Base-by-base conservation (phyloP, 495 filamentous ascomycete species). In the Penicillium fimorum region DNA sequence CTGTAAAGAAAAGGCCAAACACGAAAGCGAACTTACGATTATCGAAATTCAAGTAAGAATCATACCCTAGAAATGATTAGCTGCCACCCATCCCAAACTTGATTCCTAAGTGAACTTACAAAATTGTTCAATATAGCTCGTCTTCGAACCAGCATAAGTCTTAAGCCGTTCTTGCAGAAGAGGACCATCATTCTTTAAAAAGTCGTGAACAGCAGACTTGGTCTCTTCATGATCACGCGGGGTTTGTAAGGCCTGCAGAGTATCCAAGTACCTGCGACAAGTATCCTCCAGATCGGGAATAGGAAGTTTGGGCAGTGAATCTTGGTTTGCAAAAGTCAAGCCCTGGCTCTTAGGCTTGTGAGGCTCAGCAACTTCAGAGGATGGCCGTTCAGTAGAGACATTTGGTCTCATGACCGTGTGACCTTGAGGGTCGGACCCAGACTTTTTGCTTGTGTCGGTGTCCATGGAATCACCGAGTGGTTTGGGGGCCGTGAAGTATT, bases 51-150 rank as follows among this genome's bases (percentile, higher is more conserved):
- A 97, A 78, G 67, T 97, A 98, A 30, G 94, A 97, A 70, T 98
- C 94, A 66, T 97, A 98, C 94, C 94, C 93, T 97, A 64, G 25
- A 10, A 47, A 9, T 25, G 15, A 37, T 56, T 47, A 65, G 58
- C 47, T 29, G 7, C 43, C 18, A 2, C 11, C 7, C 13, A 7
- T 24, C 27, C 17, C 17, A 5, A 17, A 17, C 20, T 5, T 18
- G 0, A 17, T 18, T 17, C 22, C 8, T 4, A 9, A 13, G 17
- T 4, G 41, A 30, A 83, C 92, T 57, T 84, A 97, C 93, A 98
- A 61, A 98, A 98, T 68, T 98, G 94, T 68, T 98, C 94, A 58
- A 98, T 97, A 67, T 95, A 98, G 70, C 95, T 98, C 10, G 90
- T 90, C 73, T 91, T 92, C 22, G 87, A 91, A 5, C 81, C 82